Percentiles rank a stretch among this genome's conserved stretches.
Conservation (phyloP, 495 filamentous ascomycete species). For the Penicillium daleae region DNA sequence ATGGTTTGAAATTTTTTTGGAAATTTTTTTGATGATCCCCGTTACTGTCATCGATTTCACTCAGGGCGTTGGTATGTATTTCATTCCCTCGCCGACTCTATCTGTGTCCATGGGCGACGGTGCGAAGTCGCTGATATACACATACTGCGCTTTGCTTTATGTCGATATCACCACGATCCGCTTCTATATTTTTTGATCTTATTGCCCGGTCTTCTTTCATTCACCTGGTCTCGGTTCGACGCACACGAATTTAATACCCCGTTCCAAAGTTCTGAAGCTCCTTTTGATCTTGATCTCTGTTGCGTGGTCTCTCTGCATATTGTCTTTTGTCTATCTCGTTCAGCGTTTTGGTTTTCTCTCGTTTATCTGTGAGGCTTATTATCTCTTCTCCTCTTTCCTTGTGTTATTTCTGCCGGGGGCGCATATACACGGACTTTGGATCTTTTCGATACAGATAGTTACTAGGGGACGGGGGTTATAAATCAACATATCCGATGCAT, state of each 20-base stretch:
- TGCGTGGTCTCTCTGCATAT: constrained; percentile 1
- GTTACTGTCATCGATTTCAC: constrained; percentile 15
- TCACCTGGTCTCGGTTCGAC: constrained; percentile 22
- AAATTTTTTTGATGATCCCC: constrained; percentile 18
- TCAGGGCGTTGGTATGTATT: constrained; percentile 29
- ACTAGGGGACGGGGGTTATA: constrained; percentile 17
- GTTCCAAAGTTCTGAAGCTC: constrained; percentile 24
- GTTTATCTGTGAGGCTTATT: constrained; percentile 1
- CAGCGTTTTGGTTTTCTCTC: constrained; percentile 11
- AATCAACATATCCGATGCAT: constrained; percentile 20
- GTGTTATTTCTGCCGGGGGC: constrained; percentile 4
- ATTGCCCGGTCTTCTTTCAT: constrained; percentile 18
- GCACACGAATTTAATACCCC: constrained; percentile 50
- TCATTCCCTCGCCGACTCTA: constrained; percentile 26
- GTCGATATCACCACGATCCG: constrained; percentile 16
- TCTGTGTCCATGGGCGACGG: constrained; percentile 27
- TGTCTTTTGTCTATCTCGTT: constrained; percentile 22
- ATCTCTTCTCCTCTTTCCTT: not conserved
- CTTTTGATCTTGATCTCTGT: constrained; percentile 15
- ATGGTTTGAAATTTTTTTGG: constrained; percentile 20
- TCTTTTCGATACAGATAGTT: constrained; percentile 22
- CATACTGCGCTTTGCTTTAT: constrained; percentile 14
- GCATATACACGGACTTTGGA: constrained; percentile 24
- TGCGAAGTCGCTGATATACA: constrained; percentile 25
- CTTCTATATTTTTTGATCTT: constrained; percentile 22